phyloP scores from a whole-genome alignment of 2,329 filamentous ascomycete species.

The Pseudocercospora cruenta region DNA sequence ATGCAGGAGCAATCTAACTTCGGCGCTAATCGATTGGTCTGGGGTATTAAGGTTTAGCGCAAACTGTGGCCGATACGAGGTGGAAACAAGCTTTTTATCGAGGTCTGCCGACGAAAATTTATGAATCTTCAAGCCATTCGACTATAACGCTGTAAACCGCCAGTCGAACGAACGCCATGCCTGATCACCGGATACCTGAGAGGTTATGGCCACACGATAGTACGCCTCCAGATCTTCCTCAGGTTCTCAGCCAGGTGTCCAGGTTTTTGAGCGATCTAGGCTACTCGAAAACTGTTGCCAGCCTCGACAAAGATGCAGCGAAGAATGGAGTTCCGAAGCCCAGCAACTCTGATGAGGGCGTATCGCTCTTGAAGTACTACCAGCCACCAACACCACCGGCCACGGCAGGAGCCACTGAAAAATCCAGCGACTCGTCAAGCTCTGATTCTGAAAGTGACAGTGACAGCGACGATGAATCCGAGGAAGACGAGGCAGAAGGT shows the following conservation, averaged over 20 bases:
- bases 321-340: conserved; percentile 31
- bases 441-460: conserved; percentile 24
- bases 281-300: conserved; percentile 37
- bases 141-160: no score
- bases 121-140: no score
- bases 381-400: neutral
- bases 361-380: conserved; percentile 33
- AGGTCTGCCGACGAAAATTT: no score
- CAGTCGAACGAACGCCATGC: neutral
- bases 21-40: no score
- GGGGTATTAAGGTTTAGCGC: no score
- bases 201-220: conserved; percentile 23
- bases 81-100: no score
- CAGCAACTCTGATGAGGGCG: neutral
- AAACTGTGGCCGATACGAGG: no score
- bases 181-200: conserved; percentile 8
- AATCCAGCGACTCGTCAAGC: conserved; percentile 19
- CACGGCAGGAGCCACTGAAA: conserved; percentile 13
- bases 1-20: no score
- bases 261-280: conserved; percentile 39
- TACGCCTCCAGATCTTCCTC: conserved; percentile 18
- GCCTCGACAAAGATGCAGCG: conserved; percentile 38
- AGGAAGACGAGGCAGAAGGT: conserved; percentile 23
- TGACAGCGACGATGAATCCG: conserved; percentile 23
- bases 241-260: conserved; percentile 34